These are phyloP conservation scores for Sarocladium brachiariae DNA, from an alignment of 2,329 filamentous ascomycete genomes.

Conservation along the genomic window DNA sequence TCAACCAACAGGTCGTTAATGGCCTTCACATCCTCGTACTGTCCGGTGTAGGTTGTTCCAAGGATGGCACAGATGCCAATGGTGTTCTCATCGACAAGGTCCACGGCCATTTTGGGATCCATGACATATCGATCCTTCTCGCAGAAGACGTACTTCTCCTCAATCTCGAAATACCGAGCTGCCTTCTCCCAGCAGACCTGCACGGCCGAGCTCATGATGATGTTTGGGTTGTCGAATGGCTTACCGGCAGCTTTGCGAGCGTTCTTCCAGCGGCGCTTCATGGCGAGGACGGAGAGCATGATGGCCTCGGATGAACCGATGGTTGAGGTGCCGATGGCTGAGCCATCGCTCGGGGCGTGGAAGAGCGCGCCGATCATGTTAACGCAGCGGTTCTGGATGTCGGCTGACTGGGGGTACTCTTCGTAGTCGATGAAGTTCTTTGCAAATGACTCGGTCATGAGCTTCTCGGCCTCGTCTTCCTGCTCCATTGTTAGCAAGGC, in stretches of 20 bases:
- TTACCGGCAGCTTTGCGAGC: constrained; percentile 77
- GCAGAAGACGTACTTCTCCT: constrained; percentile 74
- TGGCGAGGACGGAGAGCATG: constrained; percentile 76
- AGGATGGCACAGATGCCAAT: constrained; percentile 92
- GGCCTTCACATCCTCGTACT: constrained; percentile 89
- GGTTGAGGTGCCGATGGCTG: constrained; percentile 78
- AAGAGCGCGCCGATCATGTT: constrained; percentile 88
- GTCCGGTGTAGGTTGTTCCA: constrained; percentile 89
- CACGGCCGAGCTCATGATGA: constrained; percentile 92
- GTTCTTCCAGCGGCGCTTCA: constrained; percentile 95
- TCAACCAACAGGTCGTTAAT: constrained; percentile 82
- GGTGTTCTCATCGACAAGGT: constrained; percentile 59
- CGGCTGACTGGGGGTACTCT: constrained; percentile 73
- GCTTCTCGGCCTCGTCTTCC: constrained; percentile 92
- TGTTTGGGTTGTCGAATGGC: constrained; percentile 73
- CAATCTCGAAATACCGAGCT: constrained; percentile 82
- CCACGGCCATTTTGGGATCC: constrained; percentile 54
- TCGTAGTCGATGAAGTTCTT: constrained; percentile 96
- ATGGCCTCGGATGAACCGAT: constrained; percentile 88
- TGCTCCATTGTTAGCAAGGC: constrained; percentile 29
- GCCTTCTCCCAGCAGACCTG: constrained; percentile 98
- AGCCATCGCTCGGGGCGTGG: constrained; percentile 60
- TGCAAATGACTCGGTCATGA: constrained; percentile 86
- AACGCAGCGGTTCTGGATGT: constrained; percentile 88
- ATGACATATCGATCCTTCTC: constrained; percentile 55